Evolutionary conservation across 129 eudicot genomes (phyloP).

Genomic region (Centaurea solstitialis): DNA sequence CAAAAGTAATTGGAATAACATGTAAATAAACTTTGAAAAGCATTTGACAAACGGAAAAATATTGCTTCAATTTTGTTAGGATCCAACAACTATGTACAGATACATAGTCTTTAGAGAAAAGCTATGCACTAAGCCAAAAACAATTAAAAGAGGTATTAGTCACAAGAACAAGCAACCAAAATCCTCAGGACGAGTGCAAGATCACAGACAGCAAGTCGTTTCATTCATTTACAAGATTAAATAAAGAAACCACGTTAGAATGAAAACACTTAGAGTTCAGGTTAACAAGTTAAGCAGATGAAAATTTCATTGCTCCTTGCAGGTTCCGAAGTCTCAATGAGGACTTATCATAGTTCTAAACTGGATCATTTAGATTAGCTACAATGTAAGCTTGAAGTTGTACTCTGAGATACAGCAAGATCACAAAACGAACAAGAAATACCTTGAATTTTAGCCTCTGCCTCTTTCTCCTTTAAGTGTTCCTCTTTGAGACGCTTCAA

Average conservation of each 20-base stretch:
- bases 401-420: background rate
- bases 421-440: background rate
- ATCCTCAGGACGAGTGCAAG: background rate
- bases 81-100: background rate
- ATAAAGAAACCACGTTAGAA: background rate
- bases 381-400: background rate
- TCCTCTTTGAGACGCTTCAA: conserved; percentile 53
- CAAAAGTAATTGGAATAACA: background rate
- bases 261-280: background rate
- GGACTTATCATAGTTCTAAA: no score
- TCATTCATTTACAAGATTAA: background rate
- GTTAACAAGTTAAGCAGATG: background rate
- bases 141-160: background rate
- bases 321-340: background rate
- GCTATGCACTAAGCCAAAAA: background rate
- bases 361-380: background rate
- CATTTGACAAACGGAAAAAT: background rate
- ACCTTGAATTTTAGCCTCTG: conserved; percentile 83
- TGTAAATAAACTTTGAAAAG: background rate
- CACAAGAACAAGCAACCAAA: background rate
- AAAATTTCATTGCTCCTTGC: background rate
- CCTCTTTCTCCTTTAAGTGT: conserved; percentile 51
- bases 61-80: background rate
- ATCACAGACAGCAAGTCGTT: background rate
- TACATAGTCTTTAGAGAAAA: background rate